Base-by-base conservation (phyloP, 257 asterid species). In the Nicotiana benthamiana region DNA sequence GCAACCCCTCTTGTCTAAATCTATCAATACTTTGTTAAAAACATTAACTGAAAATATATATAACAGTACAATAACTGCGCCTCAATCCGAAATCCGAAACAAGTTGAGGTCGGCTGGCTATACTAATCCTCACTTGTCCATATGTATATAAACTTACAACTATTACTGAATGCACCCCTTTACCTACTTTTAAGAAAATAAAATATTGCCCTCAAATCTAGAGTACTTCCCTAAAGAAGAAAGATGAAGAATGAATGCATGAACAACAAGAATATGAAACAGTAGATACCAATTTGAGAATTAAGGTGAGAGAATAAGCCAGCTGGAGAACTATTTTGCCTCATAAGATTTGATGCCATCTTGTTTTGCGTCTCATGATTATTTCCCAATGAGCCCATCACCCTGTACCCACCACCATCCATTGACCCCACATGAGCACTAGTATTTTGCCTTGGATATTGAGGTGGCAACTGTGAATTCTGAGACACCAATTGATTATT, bases 291-390 rank as follows among this genome's bases (percentile, higher is more conserved):
- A 88, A 79, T 89, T 88, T 89, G 93, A 77, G 90, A 51, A 66
- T 72, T 79, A 85, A 83, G 82, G 52, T 88, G 90, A 75, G 95
- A 86, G 86, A 90, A 85, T 51, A 91, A 81, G 48, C 93, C 97
- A 84, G 93, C 86, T 64, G 97, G 97, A 3, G 93, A 90, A 80
- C 92, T 93, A 75, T 87, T 90, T 59, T 93, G 97, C 80, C 96
- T 88, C 88, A 77, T n/a, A 51, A 92, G 88, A 77, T 78, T 82
- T 4, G 88, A 82, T 63, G 89, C 82, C 70, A 86, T 64, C 79
- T 80, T 86, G 2, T 59, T 64, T 82, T 75, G 85, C 57, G 81
- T 89, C 74, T 83, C 88, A 36, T 75, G 82, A 52, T 87, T 87
- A 87, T 85, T 57, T 80, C 83, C 86, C 54, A 43, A 16, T 22